These are phyloP conservation scores for Metschnikowia amazonensis DNA, from an alignment of 805 yeast species.

Conservation along the genomic window DNA sequence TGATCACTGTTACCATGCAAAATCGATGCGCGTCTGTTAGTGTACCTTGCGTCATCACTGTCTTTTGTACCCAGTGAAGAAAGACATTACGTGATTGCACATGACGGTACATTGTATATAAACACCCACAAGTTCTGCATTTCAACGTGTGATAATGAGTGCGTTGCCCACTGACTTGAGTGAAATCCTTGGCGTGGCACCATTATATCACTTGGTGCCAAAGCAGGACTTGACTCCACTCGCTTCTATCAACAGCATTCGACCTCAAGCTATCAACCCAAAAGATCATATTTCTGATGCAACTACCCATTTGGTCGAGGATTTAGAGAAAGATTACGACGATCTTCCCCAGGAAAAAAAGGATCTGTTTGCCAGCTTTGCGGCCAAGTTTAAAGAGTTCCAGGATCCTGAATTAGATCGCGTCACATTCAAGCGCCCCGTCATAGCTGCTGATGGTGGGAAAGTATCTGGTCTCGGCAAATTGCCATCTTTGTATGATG, in stretches of 20 bases:
- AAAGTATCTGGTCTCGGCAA: conserved; percentile 1
- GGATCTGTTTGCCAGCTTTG: conserved; percentile 15
- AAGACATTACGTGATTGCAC: neutral
- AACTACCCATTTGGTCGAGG: conserved; percentile 1
- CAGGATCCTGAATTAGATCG: conserved; percentile 27
- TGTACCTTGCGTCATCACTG: neutral
- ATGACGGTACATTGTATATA: neutral
- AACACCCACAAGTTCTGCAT: neutral
- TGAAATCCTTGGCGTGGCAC: conserved; percentile 15
- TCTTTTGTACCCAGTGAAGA: conserved; percentile 1
- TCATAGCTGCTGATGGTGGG: conserved; percentile 10
- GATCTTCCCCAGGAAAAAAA: conserved; percentile 12
- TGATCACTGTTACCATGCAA: neutral
- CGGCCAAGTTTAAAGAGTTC: conserved; percentile 20
- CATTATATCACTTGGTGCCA: conserved; percentile 16
- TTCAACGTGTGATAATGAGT: neutral
- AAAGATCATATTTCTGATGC: conserved; percentile 7
- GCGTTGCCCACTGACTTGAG: conserved; percentile 8
- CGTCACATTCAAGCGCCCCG: conserved; percentile 34
- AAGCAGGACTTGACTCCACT: conserved; percentile 18
- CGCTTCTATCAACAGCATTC: conserved; percentile 12
- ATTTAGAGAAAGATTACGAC: conserved; percentile 8
- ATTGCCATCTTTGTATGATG: conserved; percentile 16
- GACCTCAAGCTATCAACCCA: conserved; percentile 8
- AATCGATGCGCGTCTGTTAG: neutral